Base-by-base conservation (phyloP, 129 eudicot genomes). In the Lonicera japonica region DNA sequence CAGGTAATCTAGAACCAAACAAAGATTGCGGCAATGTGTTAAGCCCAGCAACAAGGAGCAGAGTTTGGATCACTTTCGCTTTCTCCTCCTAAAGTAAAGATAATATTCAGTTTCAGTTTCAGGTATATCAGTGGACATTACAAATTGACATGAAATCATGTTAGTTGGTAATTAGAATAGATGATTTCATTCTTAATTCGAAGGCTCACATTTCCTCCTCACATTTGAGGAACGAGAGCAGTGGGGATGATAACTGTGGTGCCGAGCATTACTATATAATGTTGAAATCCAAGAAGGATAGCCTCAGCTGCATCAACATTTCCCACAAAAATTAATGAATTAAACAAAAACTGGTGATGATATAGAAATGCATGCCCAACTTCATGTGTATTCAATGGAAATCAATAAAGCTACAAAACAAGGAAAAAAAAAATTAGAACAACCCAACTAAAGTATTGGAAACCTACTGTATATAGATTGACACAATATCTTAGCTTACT, bases 191-290 rank as follows among this genome's bases (percentile, higher is more conserved):
- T 59, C 70, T 19, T 5, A 43, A 14, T 1, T 43, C 5, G 50
- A 8, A 21, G 64, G 24, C 76, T 67, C 56, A 85, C 92, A 70
- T 81, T 85, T 78, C 87, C 85, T 77, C 92, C 92, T 20, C 92
- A 87, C 92, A 85, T 85, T 69, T 85, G 92, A 21, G 92, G 92
- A 72, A 85, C 92, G 62, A 85, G 87, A 72, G 87, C 87, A 13
- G 77, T 77, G 61, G 92, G 77, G 47, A 85, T 85, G 54, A 84
- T 76, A 51, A 84, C 87, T 0, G 74, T 77, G 41, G 91, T 80
- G 61, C 91, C 91, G 23, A 84, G 91, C 91, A 84, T 80, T 55
- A 84, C 86, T 23, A 84, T 41, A 40, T 77, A 84, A 68, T 84
- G 91, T 56, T 84, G 86, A 71, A 84, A 84, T 15, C 91, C 87